Conservation (phyloP, 768 basidiomycete genomes). For the Kwoniella dendrophila region DNA sequence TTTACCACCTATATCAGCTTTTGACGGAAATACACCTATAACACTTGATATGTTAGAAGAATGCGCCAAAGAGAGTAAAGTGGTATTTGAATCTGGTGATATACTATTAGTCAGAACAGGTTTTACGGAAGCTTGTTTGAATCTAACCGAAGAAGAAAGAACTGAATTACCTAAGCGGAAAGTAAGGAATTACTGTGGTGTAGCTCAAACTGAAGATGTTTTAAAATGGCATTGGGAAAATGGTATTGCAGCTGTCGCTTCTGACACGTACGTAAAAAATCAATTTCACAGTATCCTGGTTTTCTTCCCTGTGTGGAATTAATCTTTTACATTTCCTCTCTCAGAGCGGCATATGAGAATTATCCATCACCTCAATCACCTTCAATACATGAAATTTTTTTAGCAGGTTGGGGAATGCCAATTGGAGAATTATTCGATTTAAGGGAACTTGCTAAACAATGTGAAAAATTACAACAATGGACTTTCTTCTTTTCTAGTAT, state of each 20-base stretch:
- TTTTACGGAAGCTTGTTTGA: conserved; percentile 28
- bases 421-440: conserved; percentile 43
- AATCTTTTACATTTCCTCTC: too few species aligned
- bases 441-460: conserved; percentile 23
- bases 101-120: conserved; percentile 37
- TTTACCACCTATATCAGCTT: conserved; percentile 19
- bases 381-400: conserved; percentile 31
- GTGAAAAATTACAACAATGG: conserved; percentile 24
- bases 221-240: conserved; percentile 41
- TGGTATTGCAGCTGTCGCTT: conserved; percentile 34
- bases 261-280: conserved; percentile 26
- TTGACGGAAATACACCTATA: conserved; percentile 16
- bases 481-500: conserved; percentile 42
- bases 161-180: conserved; percentile 4
- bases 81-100: conserved; percentile 29
- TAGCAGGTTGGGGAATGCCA: conserved; percentile 39
- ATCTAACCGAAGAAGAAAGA: conserved; percentile 18
- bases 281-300: too few species aligned
- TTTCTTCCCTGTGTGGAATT: too few species aligned
- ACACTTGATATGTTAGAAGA: conserved; percentile 17
- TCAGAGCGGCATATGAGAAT: conserved; percentile 30
- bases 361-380: conserved; percentile 19
- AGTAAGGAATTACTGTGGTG: conserved; percentile 13
- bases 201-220: conserved; percentile 21
- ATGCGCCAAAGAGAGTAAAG: conserved; percentile 10